These are phyloP conservation scores for Populus pruinosa DNA, from an alignment of 345 rosid species.

Conservation along the genomic window DNA sequence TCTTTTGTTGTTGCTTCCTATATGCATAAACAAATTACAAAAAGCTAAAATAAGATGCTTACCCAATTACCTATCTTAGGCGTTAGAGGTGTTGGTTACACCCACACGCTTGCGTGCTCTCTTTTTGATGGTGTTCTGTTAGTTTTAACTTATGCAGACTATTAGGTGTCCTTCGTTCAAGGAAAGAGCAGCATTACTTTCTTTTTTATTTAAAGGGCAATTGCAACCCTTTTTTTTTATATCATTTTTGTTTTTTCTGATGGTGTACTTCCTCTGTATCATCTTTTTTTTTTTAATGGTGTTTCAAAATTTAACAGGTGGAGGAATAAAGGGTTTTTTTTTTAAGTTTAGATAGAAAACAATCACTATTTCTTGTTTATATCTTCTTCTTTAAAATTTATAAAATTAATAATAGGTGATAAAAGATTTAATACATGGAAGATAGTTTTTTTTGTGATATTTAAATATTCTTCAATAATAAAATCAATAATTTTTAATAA, in stretches of 20 bases:
- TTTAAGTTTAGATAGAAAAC: too few relatives aligned
- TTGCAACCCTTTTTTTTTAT: not conserved
- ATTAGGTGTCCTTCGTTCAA: not conserved
- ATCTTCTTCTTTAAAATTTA: too few relatives aligned
- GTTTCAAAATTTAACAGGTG: too few relatives aligned
- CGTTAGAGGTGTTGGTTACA: conserved; percentile 10
- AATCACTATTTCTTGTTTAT: too few relatives aligned
- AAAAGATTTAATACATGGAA: fast-evolving
- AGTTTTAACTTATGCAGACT: not conserved
- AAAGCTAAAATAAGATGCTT: conserved; percentile 13
- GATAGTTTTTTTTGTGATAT: too few relatives aligned
- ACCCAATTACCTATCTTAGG: conserved; percentile 4
- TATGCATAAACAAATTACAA: conserved; percentile 4
- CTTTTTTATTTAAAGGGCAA: not conserved
- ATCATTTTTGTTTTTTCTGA: too few relatives aligned
- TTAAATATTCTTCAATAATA: fast-evolving
- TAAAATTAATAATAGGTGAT: too few relatives aligned
- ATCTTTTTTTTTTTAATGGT: too few relatives aligned
- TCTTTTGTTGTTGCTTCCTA: conserved; percentile 11
- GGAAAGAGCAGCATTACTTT: not conserved
- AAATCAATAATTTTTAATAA: too few relatives aligned
- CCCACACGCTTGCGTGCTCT: conserved; percentile 11
- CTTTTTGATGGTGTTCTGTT: not conserved
- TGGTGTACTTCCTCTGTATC: not conserved
- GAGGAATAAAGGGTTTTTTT: too few relatives aligned